Base-by-base conservation (phyloP, 208 protist genomes). In the Crithidia fasciculata region DNA sequence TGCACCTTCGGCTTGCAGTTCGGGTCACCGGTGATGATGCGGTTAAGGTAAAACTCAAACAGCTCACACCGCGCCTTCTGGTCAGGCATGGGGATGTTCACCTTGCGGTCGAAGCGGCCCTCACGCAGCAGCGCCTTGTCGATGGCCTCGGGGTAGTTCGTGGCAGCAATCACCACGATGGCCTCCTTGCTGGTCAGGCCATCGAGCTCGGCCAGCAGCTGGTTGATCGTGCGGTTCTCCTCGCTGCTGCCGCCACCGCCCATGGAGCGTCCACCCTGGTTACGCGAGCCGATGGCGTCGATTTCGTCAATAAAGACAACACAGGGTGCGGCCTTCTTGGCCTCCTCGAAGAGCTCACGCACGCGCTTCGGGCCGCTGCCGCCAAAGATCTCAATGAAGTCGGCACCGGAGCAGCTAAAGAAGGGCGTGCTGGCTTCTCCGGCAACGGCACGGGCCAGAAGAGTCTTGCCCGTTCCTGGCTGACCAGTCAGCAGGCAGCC, bases 241-340 rank as follows among this genome's bases (percentile, higher is more conserved):
- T 98, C 95, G 72, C 91, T 96, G 78, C 92, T 92, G 53, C 91
- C 92, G 44, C 91, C 80, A n/a, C 70, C 87, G 56, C 91, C 92
- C 88, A 95, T 95, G 54, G 80, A 90, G 43, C 91, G 80, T n/a
- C 88, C 86, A 56, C 89, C 92, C 59, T 89, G 81, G 72, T 91
- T 97, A 43, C 84, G 89, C 15, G 88, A 95, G 8, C 98, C 98
- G 54, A 99, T 96, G 15, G 99, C 98, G 84, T 99, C 99, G 70
- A 99, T 99, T 71, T 99, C 99, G 81, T 99, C 99, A 58, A 99
- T 99, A 78, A 99, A 99, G 37, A 99, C 91, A 59, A 99, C 98
- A 61, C 95, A 98, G 13, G 98, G 98, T 10, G 96, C 89, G 37
- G 87, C 96, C 74, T 98, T 90, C 75, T 97, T 91, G 0, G 98